Evolutionary conservation across 768 basidiomycete species (phyloP).

Genomic region (Collybia sp.): DNA sequence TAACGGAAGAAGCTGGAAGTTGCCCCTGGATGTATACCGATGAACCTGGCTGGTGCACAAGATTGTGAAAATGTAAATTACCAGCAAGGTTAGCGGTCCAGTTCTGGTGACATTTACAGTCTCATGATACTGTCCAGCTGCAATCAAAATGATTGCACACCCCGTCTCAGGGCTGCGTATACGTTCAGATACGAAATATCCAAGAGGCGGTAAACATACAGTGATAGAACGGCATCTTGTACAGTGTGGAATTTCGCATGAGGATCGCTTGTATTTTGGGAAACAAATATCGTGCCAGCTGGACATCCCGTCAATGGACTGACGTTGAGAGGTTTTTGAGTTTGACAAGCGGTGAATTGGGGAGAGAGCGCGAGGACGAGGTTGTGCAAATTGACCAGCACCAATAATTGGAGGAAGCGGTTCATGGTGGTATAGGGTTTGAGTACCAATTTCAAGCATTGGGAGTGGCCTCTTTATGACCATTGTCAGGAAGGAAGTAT

Average conservation of each 20-base stretch:
- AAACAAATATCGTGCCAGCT: constrained; percentile 56
- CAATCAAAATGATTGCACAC: constrained; percentile 47
- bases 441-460: too few species aligned
- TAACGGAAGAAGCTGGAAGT: constrained; percentile 28
- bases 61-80: constrained; percentile 15
- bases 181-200: neutral
- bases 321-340: constrained; percentile 33
- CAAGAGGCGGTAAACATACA: constrained; percentile 32
- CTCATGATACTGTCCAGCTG: constrained; percentile 55
- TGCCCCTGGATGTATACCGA: constrained; percentile 39
- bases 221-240: constrained; percentile 51
- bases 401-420: too few species aligned
- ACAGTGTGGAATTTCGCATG: constrained; percentile 42
- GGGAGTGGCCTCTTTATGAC: too few species aligned
- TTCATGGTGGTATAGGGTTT: too few species aligned
- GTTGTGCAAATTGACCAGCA: too few species aligned
- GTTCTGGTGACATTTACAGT: constrained; percentile 50
- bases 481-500: too few species aligned
- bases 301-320: constrained; percentile 53
- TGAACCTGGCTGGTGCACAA: neutral
- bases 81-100: constrained; percentile 53
- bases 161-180: constrained; percentile 33
- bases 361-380: constrained; percentile 35
- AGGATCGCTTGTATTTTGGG: constrained; percentile 33
- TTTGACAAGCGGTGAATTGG: constrained; percentile 42